phyloP scores from a whole-genome alignment of 1,284 basidiomycete species.

The Cryptococcus amylolentus region DNA sequence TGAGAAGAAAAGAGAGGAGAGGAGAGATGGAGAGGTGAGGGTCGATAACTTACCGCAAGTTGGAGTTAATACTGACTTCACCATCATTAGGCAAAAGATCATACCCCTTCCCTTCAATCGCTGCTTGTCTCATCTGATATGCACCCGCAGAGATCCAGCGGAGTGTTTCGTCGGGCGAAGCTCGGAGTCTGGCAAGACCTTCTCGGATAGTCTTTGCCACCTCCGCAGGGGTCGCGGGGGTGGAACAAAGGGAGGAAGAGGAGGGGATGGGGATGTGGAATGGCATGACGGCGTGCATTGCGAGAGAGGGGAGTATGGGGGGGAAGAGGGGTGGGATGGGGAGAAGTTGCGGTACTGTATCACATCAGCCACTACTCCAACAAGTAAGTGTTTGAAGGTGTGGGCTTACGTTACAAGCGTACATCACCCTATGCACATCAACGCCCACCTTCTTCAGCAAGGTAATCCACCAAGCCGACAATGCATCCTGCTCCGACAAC shows the following conservation, averaged over 20 bases:
- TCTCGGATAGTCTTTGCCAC: constrained; percentile 2
- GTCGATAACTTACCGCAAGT: no score
- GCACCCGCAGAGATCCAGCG: constrained; percentile 8
- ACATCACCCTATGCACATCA: background rate
- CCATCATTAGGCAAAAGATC: no score
- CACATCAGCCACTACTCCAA: background rate
- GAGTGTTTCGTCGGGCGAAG: background rate
- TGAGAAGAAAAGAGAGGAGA: no score
- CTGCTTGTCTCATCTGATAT: constrained; percentile 1
- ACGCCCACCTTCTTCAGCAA: constrained; percentile 21
- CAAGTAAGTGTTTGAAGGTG: no score
- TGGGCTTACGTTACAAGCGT: no score
- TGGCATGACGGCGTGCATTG: constrained; percentile 29
- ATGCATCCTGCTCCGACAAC: constrained; percentile 21
- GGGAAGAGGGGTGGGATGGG: constrained; percentile 23
- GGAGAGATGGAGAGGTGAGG: no score
- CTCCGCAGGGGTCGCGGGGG: background rate
- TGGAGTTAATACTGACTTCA: no score
- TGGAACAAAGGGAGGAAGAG: background rate
- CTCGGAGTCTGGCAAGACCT: constrained; percentile 1
- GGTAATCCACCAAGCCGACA: constrained; percentile 26
- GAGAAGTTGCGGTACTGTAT: constrained; percentile 26
- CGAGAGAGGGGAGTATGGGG: constrained; percentile 17
- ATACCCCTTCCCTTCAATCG: constrained; percentile 5
- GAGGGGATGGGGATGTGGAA: constrained; percentile 12